Evolutionary conservation across 805 yeast genomes (phyloP).

Genomic region (Hanseniaspora lachancei): DNA sequence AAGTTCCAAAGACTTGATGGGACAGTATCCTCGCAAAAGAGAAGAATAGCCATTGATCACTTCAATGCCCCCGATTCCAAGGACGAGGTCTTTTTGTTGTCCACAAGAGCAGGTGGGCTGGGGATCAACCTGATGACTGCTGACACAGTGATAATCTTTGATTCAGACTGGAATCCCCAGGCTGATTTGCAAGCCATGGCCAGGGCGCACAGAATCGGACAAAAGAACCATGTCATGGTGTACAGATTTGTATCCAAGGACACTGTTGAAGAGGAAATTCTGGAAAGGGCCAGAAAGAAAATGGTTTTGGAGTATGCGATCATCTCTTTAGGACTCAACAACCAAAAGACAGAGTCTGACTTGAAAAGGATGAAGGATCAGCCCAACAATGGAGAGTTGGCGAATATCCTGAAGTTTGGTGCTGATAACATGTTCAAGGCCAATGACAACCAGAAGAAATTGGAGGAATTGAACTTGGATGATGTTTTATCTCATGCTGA

Average conservation of each 20-base stretch:
- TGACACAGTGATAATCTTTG: slow-evolving; percentile 94
- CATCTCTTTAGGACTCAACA: slow-evolving; percentile 71
- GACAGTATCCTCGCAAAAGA: slow-evolving; percentile 84
- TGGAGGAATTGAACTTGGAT: slow-evolving; percentile 88
- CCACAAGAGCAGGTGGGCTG: slow-evolving; percentile 97
- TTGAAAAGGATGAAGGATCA: slow-evolving; percentile 45
- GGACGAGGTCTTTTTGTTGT: slow-evolving; percentile 77
- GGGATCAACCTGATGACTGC: slow-evolving; percentile 99
- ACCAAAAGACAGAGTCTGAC: slow-evolving; percentile 28
- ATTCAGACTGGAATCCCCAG: slow-evolving; percentile 98
- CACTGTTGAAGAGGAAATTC: slow-evolving; percentile 92
- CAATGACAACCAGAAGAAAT: slow-evolving; percentile 85
- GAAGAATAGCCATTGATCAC: slow-evolving; percentile 91
- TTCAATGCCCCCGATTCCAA: slow-evolving; percentile 86
- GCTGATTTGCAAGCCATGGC: slow-evolving; percentile 99
- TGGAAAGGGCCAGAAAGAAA: slow-evolving; percentile 93
- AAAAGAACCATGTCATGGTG: slow-evolving; percentile 93
- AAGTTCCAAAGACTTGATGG: slow-evolving; percentile 92
- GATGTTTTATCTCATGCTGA: slow-evolving; percentile 95
- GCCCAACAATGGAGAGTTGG: slow-evolving; percentile 71
- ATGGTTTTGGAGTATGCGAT: slow-evolving; percentile 98
- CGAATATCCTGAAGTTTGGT: slow-evolving; percentile 91
- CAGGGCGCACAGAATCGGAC: slow-evolving; percentile 99
- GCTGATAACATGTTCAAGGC: slow-evolving; percentile 98
- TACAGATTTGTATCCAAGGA: slow-evolving; percentile 96